Percentiles rank a stretch among this genome's conserved stretches.
These are phyloP conservation scores for Colletotrichum lentis DNA, from an alignment of 2,329 filamentous ascomycete species.

Conservation along the genomic window DNA sequence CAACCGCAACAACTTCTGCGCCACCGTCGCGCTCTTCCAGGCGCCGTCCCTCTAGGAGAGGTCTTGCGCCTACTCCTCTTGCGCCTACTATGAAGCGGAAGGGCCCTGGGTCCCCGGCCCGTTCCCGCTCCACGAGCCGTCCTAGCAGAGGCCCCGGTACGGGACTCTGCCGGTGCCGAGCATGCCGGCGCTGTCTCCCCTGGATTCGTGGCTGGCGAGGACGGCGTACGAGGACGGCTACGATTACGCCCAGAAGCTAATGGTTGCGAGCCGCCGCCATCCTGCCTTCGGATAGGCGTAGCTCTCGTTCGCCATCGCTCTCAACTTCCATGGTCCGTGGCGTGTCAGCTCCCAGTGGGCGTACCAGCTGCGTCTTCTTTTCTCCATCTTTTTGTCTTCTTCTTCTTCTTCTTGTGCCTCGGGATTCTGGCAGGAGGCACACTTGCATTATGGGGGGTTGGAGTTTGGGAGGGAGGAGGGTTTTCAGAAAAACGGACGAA, in stretches of 20 bases:
- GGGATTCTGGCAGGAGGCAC: background rate
- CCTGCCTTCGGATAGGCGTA: background rate
- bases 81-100: background rate
- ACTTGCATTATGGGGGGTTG: constrained; percentile 19
- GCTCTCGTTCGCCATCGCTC: background rate
- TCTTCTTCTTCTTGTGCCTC: background rate
- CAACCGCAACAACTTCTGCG: constrained; percentile 73
- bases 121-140: background rate
- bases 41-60: constrained; percentile 28
- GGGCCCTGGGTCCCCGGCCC: background rate
- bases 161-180: background rate
- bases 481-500: constrained; percentile 8
- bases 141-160: background rate
- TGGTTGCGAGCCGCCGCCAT: background rate
- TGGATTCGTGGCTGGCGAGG: background rate
- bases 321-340: background rate
- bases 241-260: background rate
- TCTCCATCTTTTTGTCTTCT: background rate
- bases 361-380: background rate
- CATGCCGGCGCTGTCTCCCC: background rate
- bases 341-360: background rate
- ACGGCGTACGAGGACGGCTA: background rate
- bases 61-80: background rate
- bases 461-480: background rate
- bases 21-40: constrained; percentile 64